A percentile compares a stretch with the other conserved stretches of the same genome.
Conservation (phyloP, 805 yeast genomes). For the Wickerhamomyces tratensis region DNA sequence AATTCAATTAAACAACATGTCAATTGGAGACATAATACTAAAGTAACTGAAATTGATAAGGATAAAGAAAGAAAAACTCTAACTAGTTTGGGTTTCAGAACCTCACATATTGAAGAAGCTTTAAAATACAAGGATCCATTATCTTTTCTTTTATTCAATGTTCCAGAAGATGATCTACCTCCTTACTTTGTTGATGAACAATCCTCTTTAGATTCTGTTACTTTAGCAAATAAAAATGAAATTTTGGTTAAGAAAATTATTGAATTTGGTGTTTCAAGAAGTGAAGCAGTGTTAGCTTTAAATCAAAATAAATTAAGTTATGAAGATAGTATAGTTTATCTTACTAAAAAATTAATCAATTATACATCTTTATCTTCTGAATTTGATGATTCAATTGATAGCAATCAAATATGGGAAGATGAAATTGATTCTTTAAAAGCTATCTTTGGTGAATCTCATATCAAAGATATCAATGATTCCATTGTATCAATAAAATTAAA, state of each 20-base stretch:
- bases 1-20: conserved; percentile 45
- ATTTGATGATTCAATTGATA: too few species aligned
- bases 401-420: conserved; percentile 51
- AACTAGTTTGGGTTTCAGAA: conserved; percentile 52
- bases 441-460: conserved; percentile 34
- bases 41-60: conserved; percentile 3
- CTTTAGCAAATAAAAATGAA: conserved; percentile 40
- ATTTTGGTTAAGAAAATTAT: conserved; percentile 43
- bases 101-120: conserved; percentile 64
- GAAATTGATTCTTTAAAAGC: conserved; percentile 62
- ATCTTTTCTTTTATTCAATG: conserved; percentile 59
- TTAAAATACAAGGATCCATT: conserved; percentile 41
- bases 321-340: conserved; percentile 35
- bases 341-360: conserved; percentile 31
- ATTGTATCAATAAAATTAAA: conserved; percentile 9
- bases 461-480: conserved; percentile 18
- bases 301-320: conserved; percentile 34
- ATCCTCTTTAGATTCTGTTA: conserved; percentile 39
- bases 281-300: conserved; percentile 45
- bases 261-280: conserved; percentile 63
- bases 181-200: conserved; percentile 36
- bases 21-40: conserved; percentile 32
- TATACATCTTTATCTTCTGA: conserved; percentile 6
- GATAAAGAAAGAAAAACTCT: conserved; percentile 22
- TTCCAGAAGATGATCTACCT: conserved; percentile 94